Conservation (phyloP, 2,329 filamentous ascomycete species). For the Monilinia polystroma region DNA sequence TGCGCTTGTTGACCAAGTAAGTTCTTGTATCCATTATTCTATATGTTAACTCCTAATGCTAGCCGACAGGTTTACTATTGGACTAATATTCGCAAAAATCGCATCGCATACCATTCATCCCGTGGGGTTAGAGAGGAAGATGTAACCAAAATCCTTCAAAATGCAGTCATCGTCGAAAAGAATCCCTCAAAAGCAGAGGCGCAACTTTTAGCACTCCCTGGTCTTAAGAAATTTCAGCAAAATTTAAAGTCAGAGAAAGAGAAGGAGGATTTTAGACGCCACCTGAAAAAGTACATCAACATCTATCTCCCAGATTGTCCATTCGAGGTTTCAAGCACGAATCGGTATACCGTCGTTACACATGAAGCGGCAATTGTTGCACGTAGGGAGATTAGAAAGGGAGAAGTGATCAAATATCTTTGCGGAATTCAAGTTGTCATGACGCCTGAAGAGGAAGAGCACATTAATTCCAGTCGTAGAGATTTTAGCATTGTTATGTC, state of each 20-base stretch:
- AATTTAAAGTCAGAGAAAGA: constrained; percentile 72
- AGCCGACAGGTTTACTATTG: constrained; percentile 80
- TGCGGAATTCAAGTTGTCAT: constrained; percentile 89
- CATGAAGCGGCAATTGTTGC: constrained; percentile 89
- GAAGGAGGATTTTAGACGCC: constrained; percentile 79
- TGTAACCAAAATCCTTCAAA: constrained; percentile 59
- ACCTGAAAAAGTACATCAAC: constrained; percentile 85
- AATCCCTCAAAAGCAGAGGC: constrained; percentile 69
- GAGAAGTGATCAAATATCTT: constrained; percentile 87
- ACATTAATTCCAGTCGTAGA: constrained; percentile 76
- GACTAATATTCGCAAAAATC: constrained; percentile 94
- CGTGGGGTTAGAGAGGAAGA: constrained; percentile 71
- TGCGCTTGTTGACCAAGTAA: constrained; percentile 89
- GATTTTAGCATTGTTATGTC: constrained; percentile 98
- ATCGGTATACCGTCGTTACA: constrained; percentile 87
- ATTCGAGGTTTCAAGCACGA: constrained; percentile 90
- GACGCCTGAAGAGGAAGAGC: constrained; percentile 84
- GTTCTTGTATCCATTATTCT: constrained; percentile 41
- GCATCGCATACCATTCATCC: constrained; percentile 78
- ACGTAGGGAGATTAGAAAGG: constrained; percentile 72
- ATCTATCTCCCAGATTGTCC: constrained; percentile 93
- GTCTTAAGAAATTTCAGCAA: constrained; percentile 68
- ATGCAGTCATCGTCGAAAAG: constrained; percentile 71
- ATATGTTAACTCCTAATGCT: constrained; percentile 8
- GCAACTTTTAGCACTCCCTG: constrained; percentile 69